These are phyloP conservation scores for Akebia trifoliata DNA, from an alignment of 164 flowering plant genomes.

Conservation along the genomic window DNA sequence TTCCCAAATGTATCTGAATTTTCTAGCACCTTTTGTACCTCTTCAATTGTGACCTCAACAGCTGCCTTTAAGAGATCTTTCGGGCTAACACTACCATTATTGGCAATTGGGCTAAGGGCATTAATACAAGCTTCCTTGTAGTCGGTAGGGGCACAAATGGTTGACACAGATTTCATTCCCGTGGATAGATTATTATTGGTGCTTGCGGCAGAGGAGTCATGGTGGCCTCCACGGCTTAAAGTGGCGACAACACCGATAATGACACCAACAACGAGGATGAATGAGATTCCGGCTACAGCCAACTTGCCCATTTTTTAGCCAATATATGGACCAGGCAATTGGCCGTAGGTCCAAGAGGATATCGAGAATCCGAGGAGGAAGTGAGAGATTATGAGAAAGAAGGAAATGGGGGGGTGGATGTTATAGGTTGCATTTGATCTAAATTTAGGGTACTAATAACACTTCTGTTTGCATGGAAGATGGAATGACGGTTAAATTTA, in stretches of 20 bases:
- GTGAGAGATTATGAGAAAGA: no score
- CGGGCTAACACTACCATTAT: conserved; percentile 27
- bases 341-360: no score
- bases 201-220: neutral
- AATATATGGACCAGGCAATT: no score
- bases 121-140: conserved; percentile 34
- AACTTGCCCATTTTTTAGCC: conserved; percentile 11
- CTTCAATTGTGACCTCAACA: conserved; percentile 26
- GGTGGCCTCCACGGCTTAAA: conserved; percentile 2
- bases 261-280: conserved; percentile 38
- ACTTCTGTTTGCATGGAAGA: no score
- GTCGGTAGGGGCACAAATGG: conserved; percentile 41
- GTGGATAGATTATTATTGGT: neutral
- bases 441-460: no score
- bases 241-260: conserved; percentile 27
- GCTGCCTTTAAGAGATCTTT: conserved; percentile 36
- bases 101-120: conserved; percentile 26
- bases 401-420: no score
- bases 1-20: conserved; percentile 12
- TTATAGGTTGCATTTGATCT: no score
- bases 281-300: conserved; percentile 18
- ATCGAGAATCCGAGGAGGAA: no score
- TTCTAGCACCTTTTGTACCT: conserved; percentile 20
- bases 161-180: conserved; percentile 26
- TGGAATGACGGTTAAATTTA: no score